Evolutionary conservation across 345 rosid species (phyloP).

Genomic region (Raphanus sativus): DNA sequence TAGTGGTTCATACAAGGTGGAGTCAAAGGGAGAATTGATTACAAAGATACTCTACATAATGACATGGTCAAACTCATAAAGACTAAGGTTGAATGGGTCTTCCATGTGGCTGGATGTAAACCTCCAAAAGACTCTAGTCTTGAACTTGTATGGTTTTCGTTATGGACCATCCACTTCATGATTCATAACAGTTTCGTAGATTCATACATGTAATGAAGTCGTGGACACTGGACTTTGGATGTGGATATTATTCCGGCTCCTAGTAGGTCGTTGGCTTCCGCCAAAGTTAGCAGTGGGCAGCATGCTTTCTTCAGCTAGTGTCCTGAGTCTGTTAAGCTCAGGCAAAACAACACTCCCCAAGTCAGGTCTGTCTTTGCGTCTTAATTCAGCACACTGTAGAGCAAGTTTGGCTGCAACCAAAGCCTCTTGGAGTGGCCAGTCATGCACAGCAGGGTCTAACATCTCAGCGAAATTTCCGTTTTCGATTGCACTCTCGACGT

Average conservation of each 20-base stretch:
- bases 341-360: constrained; percentile 62
- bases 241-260: background rate
- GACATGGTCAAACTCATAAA: too few relatives aligned
- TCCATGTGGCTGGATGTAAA: too few relatives aligned
- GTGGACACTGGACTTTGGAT: constrained; percentile 29
- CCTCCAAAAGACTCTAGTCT: too few relatives aligned
- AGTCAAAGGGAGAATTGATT: too few relatives aligned
- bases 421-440: constrained; percentile 81
- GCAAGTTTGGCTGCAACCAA: constrained; percentile 58
- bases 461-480: constrained; percentile 45
- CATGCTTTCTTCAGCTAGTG: constrained; percentile 52
- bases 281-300: background rate
- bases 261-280: constrained; percentile 28
- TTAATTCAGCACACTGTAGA: constrained; percentile 70
- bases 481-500: constrained; percentile 60
- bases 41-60: too few relatives aligned
- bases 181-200: too few relatives aligned
- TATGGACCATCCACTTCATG: too few relatives aligned
- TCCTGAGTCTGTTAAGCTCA: constrained; percentile 66
- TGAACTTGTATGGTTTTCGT: too few relatives aligned
- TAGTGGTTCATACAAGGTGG: too few relatives aligned
- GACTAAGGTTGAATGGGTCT: too few relatives aligned
- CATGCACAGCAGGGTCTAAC: constrained; percentile 59
- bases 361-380: constrained; percentile 90
- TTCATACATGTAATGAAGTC: constrained; percentile 42